Evolutionary conservation across 371 early-diverging fungal genomes (phyloP), one percentile per base, ranked within the genome.

Genomic region (Rhizopus sp.): DNA sequence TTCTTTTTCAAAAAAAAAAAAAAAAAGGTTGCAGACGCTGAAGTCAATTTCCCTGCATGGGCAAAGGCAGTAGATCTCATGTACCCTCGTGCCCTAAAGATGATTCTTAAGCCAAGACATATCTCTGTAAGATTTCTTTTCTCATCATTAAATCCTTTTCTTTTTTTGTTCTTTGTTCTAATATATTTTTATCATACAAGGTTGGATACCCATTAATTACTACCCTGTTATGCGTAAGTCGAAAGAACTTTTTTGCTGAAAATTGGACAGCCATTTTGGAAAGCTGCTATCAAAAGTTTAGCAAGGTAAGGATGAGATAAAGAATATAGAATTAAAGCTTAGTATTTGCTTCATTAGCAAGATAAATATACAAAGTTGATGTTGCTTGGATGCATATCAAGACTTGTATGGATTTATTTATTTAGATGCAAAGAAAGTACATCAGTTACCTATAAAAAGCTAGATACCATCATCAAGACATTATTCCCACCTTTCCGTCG

Each of bases 1-100:
- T 52, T 59, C 60, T 31, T 53, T 49, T 12, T 33, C 23, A 23
- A 23, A 23, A 23, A n/a, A n/a, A n/a, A n/a, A n/a, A n/a, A n/a
- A n/a, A n/a, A 23, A 23, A 23, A 88, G 88, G 83, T 94, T 4
- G 95, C 94, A 7, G 86, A 87, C 30, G 96, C 93, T 7, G 99
- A 97, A 69, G 97, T 96, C 17, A 98, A 97, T 61, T 75, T 96
- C 41, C 97, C 95, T 3, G 87, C 88, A 16, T 95, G 96, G 90
- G 88, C 86, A 35, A 92, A 91, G 67, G 90, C 95, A 3, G 87
- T 98, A 39, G 97, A 98, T 70, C 66, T 88, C 5, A 85, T 97
- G 60, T 92, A 87, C 63, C 88, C 91, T n/a, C 90, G 93, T 64
- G 97, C 95, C 7, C 60, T 82, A 69, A 90, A 94, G 69, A 94